Evolutionary conservation across 2,329 filamentous ascomycete genomes (phyloP), one percentile per base, ranked within the genome.

Genomic region (Elsinoe australis): DNA sequence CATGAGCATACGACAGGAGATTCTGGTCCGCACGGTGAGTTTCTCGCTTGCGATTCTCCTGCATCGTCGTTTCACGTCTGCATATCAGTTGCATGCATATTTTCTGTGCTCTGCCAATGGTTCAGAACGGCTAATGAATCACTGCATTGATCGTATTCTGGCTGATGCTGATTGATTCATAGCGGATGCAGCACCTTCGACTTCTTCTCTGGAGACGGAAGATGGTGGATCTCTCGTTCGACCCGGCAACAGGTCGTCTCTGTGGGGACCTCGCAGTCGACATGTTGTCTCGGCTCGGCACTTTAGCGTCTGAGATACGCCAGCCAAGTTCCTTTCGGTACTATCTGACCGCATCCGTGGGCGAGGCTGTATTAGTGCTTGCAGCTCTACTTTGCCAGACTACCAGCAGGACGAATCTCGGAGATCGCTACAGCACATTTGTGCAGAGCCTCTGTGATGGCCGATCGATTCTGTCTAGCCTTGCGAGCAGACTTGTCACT

Each of bases 191-290:
- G 35, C 35, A 26, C 28, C 21, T 39, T 19, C 35, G 35, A 19
- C 35, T 39, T 22, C 4, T 39, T 26, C 28, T 39, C 10, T 39
- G 35, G 35, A 39, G 35, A 19, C 34, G 34, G 14, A 36, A 36
- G 17, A 36, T 36, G 34, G 18, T 36, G 3, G 22, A 21, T 12
- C 34, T 42, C 10, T 42, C 22, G 21, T 29, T 42, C 17, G 38
- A 32, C 38, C 38, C 38, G 26, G 38, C 38, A 9, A 42, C 38
- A 24, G 38, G 38, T 24, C 24, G 38, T n/a, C 22, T 42, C 38
- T 29, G 38, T 21, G 24, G 38, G 14, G 35, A 38, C 14, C 18
- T 38, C 19, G 33, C 33, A 5, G 33, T 10, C 33, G 33, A 38
- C 15, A 38, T 39, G 12, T 15, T 44, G 9, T 19, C 29, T 6